Conservation (phyloP, 179 eudicot genomes). For the Dionaea muscipula region DNA sequence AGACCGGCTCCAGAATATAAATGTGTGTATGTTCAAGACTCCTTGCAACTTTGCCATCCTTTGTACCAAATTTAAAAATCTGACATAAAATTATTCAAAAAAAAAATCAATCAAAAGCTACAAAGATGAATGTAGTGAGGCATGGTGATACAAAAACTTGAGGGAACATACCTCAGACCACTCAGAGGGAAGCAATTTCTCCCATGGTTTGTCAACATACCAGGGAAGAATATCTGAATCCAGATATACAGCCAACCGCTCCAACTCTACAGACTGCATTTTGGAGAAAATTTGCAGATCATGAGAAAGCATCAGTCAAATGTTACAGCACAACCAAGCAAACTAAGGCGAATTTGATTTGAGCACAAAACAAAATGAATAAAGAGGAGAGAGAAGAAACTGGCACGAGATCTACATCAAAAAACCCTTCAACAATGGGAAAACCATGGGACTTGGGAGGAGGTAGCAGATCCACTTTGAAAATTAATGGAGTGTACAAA, state of each 20-base stretch:
- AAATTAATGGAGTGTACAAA: too few species aligned
- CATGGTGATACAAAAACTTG: neutral
- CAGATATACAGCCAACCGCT: conserved; percentile 70
- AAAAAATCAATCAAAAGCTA: neutral
- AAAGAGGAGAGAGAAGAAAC: too few species aligned
- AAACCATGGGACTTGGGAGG: too few species aligned
- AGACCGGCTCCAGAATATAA: conserved; percentile 84
- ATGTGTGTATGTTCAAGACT: conserved; percentile 36
- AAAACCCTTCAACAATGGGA: too few species aligned
- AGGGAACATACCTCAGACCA: conserved; percentile 64
- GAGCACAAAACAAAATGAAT: too few species aligned
- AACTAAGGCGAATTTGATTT: too few species aligned
- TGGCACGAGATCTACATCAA: too few species aligned
- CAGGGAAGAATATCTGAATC: conserved; percentile 82
- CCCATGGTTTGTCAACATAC: conserved; percentile 71
- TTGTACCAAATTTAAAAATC: conserved; percentile 80
- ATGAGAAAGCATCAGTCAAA: neutral
- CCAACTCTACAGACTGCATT: conserved; percentile 66
- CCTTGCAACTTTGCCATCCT: conserved; percentile 51
- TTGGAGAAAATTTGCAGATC: conserved; percentile 3
- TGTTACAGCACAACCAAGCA: too few species aligned
- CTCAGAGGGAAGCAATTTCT: conserved; percentile 66
- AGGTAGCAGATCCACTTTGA: too few species aligned
- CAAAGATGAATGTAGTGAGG: neutral
- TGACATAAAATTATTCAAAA: conserved; percentile 12